Evolutionary conservation across 208 protist species (phyloP), one percentile per base, ranked within the genome.

Genomic region (Trypanosoma congolense): DNA sequence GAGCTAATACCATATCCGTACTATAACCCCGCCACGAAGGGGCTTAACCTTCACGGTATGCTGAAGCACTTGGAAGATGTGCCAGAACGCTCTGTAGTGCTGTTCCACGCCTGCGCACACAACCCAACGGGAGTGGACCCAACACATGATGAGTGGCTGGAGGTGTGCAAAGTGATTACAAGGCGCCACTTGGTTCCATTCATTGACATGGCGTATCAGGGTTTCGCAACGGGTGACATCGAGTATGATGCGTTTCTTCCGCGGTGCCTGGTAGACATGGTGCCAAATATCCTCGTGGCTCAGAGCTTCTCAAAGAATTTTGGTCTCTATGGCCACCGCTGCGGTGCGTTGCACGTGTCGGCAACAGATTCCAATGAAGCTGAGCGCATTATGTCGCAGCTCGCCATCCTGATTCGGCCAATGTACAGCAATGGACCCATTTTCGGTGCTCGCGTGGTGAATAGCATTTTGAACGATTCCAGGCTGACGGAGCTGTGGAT

Each of bases 91-190:
- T 91, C 84, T 6, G 73, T 97, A 2, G 73, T 99, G 45, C 25
- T 99, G 16, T 63, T 99, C 8, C 98, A 99, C 67, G 85, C 92
- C 2, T 98, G 96, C 64, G 97, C 97, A 4, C 97, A 99, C 81
- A 99, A 99, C 75, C 98, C 98, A 25, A 99, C 98, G 9, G 98
- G 98, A 35, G 84, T 93, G 6, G 98, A 99, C 67, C 97, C 96
- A 43, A 97, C 93, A 0, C 36, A 62, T 5, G 90, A 87, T 25
- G 83, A 99, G 65, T 98, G 96, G 96, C 42, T 73, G 38, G 30
- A 77, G 24, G 96, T 99, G 50, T 66, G 77, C 5, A 70, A 93
- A 14, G 73, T 93, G 5, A 53, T 90, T 40, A 65, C 73, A 49
- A 66, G 84, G n/a, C 50, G 81, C 0, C 78, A 95, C 22, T 75